phyloP scores from a whole-genome alignment of 768 basidiomycete genomes.

The Steccherinum ochraceum region DNA sequence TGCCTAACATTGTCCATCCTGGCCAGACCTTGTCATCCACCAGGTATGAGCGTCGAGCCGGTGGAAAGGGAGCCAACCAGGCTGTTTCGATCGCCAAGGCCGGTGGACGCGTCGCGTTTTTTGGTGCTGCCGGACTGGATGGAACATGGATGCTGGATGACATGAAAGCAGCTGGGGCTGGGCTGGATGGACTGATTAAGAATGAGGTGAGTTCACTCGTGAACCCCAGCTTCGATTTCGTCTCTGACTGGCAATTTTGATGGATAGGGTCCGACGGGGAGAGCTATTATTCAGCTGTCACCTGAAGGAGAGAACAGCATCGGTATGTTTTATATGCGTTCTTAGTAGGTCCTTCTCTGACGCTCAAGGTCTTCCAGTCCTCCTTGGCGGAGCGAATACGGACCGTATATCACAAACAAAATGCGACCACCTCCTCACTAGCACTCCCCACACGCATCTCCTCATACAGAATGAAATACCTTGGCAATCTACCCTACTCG shows the following conservation, averaged over 20 bases:
- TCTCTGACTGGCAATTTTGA: background rate
- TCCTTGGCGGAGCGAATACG: conserved; percentile 57
- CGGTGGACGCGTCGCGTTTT: conserved; percentile 40
- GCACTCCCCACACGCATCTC: conserved; percentile 36
- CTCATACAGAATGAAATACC: conserved; percentile 59
- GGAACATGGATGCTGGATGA: conserved; percentile 41
- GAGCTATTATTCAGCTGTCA: conserved; percentile 56
- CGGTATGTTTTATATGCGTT: conserved; percentile 28
- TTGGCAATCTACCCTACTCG: conserved; percentile 32
- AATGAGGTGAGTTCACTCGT: conserved; percentile 29
- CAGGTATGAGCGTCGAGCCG: conserved; percentile 40
- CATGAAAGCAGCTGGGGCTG: conserved; percentile 34
- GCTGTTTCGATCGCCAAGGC: conserved; percentile 51
- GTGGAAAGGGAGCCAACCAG: conserved; percentile 64
- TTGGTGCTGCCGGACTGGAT: conserved; percentile 49
- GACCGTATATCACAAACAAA: conserved; percentile 26
- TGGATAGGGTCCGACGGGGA: conserved; percentile 46
- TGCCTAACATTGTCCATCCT: conserved; percentile 45
- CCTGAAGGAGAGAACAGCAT: conserved; percentile 58
- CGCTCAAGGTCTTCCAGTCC: conserved; percentile 31
- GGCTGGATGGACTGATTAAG: conserved; percentile 30
- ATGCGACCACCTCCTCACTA: conserved; percentile 21
- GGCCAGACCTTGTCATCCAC: conserved; percentile 57
- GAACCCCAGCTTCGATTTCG: too few relatives aligned
- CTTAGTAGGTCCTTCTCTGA: background rate